Base-by-base conservation (phyloP, 805 yeast species). In the Spathaspora boniae region DNA sequence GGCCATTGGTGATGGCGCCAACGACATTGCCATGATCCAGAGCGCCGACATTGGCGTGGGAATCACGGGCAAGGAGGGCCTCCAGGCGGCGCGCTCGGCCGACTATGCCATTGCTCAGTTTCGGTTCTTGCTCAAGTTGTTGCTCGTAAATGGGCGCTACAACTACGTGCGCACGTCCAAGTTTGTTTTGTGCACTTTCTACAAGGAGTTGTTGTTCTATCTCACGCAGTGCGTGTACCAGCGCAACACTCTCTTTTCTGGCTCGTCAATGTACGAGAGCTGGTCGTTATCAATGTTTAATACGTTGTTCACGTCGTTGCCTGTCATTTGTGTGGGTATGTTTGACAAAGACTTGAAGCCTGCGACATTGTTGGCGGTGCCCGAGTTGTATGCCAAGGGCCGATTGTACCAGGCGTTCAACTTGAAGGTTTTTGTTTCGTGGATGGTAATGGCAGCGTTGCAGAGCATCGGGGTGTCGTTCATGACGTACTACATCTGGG, bases 1-100 rank as follows among this genome's bases (percentile, higher is more conserved):
- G 42, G 98, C 98, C 0, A 85, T 93, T 54, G 99, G 99, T 6
- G 99, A 93, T 62, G 99, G 99, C 45, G 99, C 99, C 2, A 93
- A 93, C 55, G 99, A 93, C 60, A 89, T 93, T 54, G 98, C 99
- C 1, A 93, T 93, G 99, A 93, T 93, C 43, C 97, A 93, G 63
- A 83, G 94, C 52, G 99, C 99, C 0, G 98, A 93, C 59, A 87
- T 93, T 37, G 99, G 99, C 19, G 77, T 93, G 43, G 98, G 98
- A 19, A 93, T 93, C 35, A 89, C 98, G 1, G 99, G 98, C 24
- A 85, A 83, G 48, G 98, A 93, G 61, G 98, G 98, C 2, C 65
- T 93, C 28, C 98, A 93, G 53, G 98, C 98, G 0, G 96, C 98
- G 0, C 70, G 98, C 48, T 74, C 96, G 0, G 81, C 97, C 0